Conservation (phyloP, 768 basidiomycete genomes). For the Termitomyces sp. region DNA sequence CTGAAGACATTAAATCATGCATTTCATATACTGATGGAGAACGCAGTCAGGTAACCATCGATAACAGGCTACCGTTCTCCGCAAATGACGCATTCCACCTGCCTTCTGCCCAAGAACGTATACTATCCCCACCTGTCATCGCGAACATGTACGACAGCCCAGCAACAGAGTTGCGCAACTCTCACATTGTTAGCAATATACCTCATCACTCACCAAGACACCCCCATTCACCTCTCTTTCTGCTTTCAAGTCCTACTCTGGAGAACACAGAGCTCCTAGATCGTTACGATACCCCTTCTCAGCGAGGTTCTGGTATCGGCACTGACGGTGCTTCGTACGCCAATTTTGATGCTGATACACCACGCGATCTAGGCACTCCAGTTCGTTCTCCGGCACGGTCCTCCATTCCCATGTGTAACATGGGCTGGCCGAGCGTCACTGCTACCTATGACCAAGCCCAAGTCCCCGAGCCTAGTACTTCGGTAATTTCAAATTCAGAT, state of each 20-base stretch:
- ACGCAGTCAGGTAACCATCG: not conserved
- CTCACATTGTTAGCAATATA: not conserved
- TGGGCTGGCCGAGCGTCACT: slow-evolving; percentile 10
- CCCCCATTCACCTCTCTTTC: not conserved
- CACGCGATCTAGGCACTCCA: slow-evolving; percentile 1
- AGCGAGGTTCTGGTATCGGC: not conserved
- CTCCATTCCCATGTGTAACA: slow-evolving; percentile 37
- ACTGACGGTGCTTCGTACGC: not conserved
- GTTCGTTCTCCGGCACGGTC: slow-evolving; percentile 5
- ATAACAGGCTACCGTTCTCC: not conserved
- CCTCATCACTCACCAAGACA: not conserved
- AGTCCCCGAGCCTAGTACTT: not conserved
- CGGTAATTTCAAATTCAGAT: slow-evolving; percentile 2
- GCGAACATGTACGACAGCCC: not conserved
- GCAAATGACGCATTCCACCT: not conserved
- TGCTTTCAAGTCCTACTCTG: not conserved
- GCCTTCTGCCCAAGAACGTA: not conserved
- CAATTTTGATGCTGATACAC: not conserved
- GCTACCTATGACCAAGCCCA: slow-evolving; percentile 3
- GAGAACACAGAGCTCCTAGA: slow-evolving; percentile 1
- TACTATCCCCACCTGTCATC: not conserved
- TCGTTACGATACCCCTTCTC: not conserved
- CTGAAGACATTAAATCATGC: not conserved
- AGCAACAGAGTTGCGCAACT: not conserved
- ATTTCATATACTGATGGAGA: not conserved